These are phyloP conservation scores for Starmerella cellae DNA, from an alignment of 805 yeast species.

Conservation along the genomic window DNA sequence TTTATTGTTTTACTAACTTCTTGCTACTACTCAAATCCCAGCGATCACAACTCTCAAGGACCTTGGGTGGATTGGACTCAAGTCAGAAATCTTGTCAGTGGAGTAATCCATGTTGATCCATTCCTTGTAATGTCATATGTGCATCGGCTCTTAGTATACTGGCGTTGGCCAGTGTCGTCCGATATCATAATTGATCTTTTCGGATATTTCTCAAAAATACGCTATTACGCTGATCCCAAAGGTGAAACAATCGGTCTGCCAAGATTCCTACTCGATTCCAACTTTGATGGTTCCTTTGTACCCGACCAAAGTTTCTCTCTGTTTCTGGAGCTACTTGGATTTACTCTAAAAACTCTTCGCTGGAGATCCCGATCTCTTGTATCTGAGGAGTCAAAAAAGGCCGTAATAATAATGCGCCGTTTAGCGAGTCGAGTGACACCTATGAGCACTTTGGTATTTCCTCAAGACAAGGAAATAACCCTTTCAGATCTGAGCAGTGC, in stretches of 20 bases:
- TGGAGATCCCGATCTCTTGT: too few relatives aligned
- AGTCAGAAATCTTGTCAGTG: constrained; percentile 1
- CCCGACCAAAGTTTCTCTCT: constrained; percentile 11
- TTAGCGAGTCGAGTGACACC: constrained; percentile 21
- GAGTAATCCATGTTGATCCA: not conserved
- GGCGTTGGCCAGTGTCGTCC: constrained; percentile 19
- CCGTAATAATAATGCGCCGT: constrained; percentile 3
- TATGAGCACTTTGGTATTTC: constrained; percentile 14
- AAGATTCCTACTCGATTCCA: constrained; percentile 7
- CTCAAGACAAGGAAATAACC: constrained; percentile 12
- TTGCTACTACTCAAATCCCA: not conserved
- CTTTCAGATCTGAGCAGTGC: constrained; percentile 17
- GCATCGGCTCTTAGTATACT: constrained; percentile 8
- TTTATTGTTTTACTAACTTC: constrained; percentile 6
- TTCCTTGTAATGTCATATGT: constrained; percentile 7
- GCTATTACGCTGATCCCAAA: constrained; percentile 18
- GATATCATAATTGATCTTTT: constrained; percentile 14
- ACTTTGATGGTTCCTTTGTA: constrained; percentile 15
- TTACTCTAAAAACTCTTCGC: constrained; percentile 8
- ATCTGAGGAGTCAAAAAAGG: not conserved
- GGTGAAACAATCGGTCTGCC: constrained; percentile 20
- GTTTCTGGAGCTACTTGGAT: constrained; percentile 21
- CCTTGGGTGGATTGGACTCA: constrained; percentile 7
- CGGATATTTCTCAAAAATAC: constrained; percentile 15
- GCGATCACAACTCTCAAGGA: not conserved